Evolutionary conservation across 2,329 filamentous ascomycete genomes (phyloP), one percentile per base, ranked within the genome.

Genomic region (Fonsecaea multimorphosa): DNA sequence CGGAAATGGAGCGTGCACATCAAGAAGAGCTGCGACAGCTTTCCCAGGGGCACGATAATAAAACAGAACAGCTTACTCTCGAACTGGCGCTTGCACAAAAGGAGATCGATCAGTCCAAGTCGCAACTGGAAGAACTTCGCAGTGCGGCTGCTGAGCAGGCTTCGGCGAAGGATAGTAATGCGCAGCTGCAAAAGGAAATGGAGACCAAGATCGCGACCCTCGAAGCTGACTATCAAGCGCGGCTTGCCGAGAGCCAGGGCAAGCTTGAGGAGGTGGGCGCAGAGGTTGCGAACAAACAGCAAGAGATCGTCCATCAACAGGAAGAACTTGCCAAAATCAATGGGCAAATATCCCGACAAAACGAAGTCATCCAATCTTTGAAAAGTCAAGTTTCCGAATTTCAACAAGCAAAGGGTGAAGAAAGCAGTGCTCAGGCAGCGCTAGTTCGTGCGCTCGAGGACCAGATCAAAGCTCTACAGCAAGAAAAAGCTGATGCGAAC

Each of bases 11-110:
- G 38, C 44, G 19, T 46, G 53, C 66, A 9, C 68, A 70, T 55
- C 52, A 66, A 54, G 60, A 66, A 51, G 52, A 64, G 53, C 7
- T 72, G n/a, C 81, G 83, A 71, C 81, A 81, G 57, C 77, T 80
- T 59, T 78, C 77, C 32, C 61, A 54, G 4, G 40, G 32, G 31
- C 63, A 70, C 44, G 12, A 59, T 5, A 58, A 63, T 40, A 36
- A 64, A 51, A 40, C 40, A 16, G 63, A 66, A 16, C 14, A 58
- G 22, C 52, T 65, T 6, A 52, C 61, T n/a, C 27, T 40, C 3
- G 51, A 66, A 32, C 52, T 65, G 2, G 56, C 65, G 4, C 58
- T 38, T 11, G 62, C 59, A 16, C 55, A 64, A 27, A 56, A 62
- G 19, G 62, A 65, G 31, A 38, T 60, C 24, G 32, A 40, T 11